Evolutionary conservation across 306 rosid genomes (phyloP), one percentile per base, ranked within the genome.

Genomic region (Spatholobus suberectus): DNA sequence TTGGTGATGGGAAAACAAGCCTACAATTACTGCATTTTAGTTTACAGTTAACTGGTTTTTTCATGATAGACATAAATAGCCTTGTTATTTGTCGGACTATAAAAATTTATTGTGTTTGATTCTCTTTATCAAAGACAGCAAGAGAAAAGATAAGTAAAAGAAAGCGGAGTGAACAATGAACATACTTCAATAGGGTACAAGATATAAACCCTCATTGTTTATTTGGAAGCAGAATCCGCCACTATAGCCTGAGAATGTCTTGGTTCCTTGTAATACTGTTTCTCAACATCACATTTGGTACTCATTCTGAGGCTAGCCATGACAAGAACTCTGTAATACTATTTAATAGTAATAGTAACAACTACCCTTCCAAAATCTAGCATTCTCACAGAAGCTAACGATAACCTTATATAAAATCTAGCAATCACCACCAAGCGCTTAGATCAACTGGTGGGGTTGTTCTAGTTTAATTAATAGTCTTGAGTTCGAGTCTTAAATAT

Each of bases 31-130:
- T 86, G 85, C 89, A 23, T 83, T 85, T 26, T 76, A 79, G 94
- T 91, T 93, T 87, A 84, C 89, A 84, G 98, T 88, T 93, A 89
- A 89, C 87, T 90, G 58, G 90, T 44, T 82, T 87, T 81, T 77
- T 52, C 92, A 88, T 85, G 88, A 87, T 74, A 35, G 27, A 11
- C 75, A 82, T 87, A 91, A 91, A 82, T 85, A 78, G 75, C 76
- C 82, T 70, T 73, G 10, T n/a, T n/a, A n/a, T 49, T 44, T 69
- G 44, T 49, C 8, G n/a, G 47, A 44, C 77, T 78, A 72, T 86
- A 67, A 66, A n/a, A 78, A 15, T 35, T 6, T 44, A 37, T n/a
- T n/a, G 59, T 24, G 63, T 21, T 17, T 67, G 18, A 24, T 68
- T 62, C 44, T 68, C 74, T 41, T 12, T 59, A 5, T 73, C 58